These are phyloP conservation scores for Trametes meyenii DNA, from an alignment of 768 basidiomycete genomes.

Conservation along the genomic window DNA sequence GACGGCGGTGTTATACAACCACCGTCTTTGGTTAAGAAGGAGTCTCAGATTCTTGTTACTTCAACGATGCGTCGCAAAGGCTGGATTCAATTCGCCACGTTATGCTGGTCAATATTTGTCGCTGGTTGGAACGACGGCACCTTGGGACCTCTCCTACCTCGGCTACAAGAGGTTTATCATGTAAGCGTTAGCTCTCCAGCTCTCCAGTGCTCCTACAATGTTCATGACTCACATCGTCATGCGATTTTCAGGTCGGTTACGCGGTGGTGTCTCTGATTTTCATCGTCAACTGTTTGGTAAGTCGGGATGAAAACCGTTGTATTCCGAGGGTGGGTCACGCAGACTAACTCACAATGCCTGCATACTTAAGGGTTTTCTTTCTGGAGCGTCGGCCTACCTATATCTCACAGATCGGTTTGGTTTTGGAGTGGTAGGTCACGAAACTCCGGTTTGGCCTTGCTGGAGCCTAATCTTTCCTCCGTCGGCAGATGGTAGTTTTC, in stretches of 20 bases:
- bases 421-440: conserved; percentile 44
- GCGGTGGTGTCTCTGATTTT: conserved; percentile 63
- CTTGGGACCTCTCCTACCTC: conserved; percentile 72
- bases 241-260: conserved; percentile 43
- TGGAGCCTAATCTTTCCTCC: neutral
- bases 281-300: conserved; percentile 46
- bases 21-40: neutral
- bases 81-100: conserved; percentile 51
- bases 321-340: no score
- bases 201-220: neutral
- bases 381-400: conserved; percentile 49
- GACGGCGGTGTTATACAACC: neutral
- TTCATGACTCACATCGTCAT: neutral
- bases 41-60: neutral
- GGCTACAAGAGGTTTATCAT: conserved; percentile 59
- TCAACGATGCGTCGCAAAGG: conserved; percentile 7
- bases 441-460: neutral
- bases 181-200: conserved; percentile 26
- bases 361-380: conserved; percentile 44
- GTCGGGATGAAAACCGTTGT: conserved; percentile 17
- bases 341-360: neutral
- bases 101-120: conserved; percentile 59
- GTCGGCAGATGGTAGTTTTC: conserved; percentile 9
- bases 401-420: conserved; percentile 45
- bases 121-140: conserved; percentile 80